These are phyloP conservation scores for Botrytis paeoniae DNA, from an alignment of 2,329 filamentous ascomycete species.

Conservation along the genomic window DNA sequence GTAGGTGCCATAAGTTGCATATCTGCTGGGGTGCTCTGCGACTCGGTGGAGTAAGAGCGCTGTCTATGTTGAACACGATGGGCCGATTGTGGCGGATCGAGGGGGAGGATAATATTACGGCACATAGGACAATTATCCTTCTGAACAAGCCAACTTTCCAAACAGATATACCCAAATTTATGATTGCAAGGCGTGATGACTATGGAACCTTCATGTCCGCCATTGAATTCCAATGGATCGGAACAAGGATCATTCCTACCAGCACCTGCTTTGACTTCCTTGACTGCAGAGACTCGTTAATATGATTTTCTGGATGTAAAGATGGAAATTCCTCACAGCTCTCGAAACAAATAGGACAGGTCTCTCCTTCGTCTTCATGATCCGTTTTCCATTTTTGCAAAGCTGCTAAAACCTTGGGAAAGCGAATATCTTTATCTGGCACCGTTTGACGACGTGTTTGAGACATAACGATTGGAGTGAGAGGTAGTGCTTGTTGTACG, in stretches of 20 bases:
- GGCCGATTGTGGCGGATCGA: accelerated
- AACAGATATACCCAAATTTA: not conserved
- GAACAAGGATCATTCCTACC: not conserved
- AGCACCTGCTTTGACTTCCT: too few species aligned
- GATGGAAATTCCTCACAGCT: not conserved
- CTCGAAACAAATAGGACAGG: not conserved
- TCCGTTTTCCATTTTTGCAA: not conserved
- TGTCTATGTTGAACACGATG: not conserved
- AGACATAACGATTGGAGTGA: not conserved
- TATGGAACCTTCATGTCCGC: not conserved
- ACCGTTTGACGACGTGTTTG: not conserved
- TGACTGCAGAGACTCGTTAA: not conserved
- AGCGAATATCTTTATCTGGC: not conserved
- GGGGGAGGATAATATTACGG: not conserved
- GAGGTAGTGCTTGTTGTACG: not conserved
- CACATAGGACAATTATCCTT: not conserved
- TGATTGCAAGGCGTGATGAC: slow-evolving; percentile 2
- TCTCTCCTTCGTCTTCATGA: not conserved
- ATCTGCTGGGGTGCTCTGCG: too few species aligned
- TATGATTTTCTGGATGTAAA: too few species aligned
- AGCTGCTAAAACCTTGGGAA: not conserved
- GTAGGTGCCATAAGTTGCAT: not conserved
- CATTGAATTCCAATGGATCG: too few species aligned
- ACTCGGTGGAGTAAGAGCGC: not conserved
- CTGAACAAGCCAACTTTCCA: not conserved